These are phyloP conservation scores for Stenogyne calaminthoides DNA, from an alignment of 305 asterid genomes.

Conservation along the genomic window DNA sequence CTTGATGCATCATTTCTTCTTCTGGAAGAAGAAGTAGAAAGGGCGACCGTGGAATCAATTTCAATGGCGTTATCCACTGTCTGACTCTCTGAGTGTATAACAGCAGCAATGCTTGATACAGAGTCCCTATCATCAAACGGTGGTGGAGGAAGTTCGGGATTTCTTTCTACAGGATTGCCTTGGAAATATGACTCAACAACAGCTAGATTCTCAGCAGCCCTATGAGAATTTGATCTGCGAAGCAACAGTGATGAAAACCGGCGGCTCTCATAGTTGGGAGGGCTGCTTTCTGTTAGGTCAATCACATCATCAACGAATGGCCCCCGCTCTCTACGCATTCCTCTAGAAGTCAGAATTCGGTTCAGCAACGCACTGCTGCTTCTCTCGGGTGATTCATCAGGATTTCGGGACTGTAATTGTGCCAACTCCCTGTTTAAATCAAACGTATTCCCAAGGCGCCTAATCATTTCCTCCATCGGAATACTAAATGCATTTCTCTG, in stretches of 20 bases:
- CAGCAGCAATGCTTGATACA: slow-evolving; percentile 90
- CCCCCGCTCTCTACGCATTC: slow-evolving; percentile 66
- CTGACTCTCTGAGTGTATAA: slow-evolving; percentile 89
- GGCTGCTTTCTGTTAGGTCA: slow-evolving; percentile 54
- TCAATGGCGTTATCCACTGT: slow-evolving; percentile 85
- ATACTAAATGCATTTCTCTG: slow-evolving; percentile 60
- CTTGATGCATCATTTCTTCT: slow-evolving; percentile 72
- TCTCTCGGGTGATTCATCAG: slow-evolving; percentile 69
- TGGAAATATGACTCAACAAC: slow-evolving; percentile 69
- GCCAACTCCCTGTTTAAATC: slow-evolving; percentile 50
- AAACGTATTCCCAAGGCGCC: slow-evolving; percentile 51
- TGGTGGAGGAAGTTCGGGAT: slow-evolving; percentile 45
- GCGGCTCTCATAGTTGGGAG: slow-evolving; percentile 45
- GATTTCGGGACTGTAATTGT: slow-evolving; percentile 47
- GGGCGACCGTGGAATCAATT: slow-evolving; percentile 79
- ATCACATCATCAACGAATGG: slow-evolving; percentile 45
- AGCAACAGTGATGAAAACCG: slow-evolving; percentile 54
- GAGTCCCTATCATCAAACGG: slow-evolving; percentile 86
- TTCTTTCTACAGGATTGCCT: slow-evolving; percentile 44
- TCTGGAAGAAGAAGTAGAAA: slow-evolving; percentile 79
- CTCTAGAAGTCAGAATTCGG: slow-evolving; percentile 75
- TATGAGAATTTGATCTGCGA: slow-evolving; percentile 54
- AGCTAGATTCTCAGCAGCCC: slow-evolving; percentile 50
- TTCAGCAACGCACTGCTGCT: slow-evolving; percentile 55
- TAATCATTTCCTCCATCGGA: slow-evolving; percentile 88